These are phyloP conservation scores for Nicotiana sylvestris DNA, from an alignment of 257 asterid genomes.

Conservation along the genomic window DNA sequence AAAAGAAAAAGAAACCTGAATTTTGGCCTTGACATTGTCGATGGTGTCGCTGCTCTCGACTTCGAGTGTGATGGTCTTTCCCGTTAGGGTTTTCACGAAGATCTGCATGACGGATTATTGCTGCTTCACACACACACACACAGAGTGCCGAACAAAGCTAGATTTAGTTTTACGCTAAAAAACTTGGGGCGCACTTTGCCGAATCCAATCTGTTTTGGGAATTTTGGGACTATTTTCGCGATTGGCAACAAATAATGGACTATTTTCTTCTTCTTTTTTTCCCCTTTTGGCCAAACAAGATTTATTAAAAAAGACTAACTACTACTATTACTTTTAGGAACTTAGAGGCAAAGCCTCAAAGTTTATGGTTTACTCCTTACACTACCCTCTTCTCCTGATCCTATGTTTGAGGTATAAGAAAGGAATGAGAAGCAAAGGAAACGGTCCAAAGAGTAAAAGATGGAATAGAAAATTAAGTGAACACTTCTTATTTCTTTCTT, in stretches of 20 bases:
- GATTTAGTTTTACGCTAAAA: not conserved
- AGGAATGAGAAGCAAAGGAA: not conserved
- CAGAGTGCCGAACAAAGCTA: not conserved
- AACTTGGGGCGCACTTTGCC: not conserved
- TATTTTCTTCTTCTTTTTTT: too few relatives aligned
- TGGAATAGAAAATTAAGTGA: not conserved
- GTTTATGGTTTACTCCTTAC: too few relatives aligned
- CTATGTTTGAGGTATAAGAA: too few relatives aligned
- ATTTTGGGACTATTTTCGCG: not conserved
- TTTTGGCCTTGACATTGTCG: constrained; percentile 76
- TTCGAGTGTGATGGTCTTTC: constrained; percentile 75
- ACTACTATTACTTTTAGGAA: too few relatives aligned
- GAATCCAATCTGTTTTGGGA: not conserved
- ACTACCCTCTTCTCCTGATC: too few relatives aligned
- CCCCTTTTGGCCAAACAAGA: too few relatives aligned
- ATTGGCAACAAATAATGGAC: not conserved
- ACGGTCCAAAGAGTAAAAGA: not conserved
- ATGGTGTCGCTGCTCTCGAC: constrained; percentile 80
- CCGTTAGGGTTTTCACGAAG: constrained; percentile 81
- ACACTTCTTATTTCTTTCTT: too few relatives aligned
- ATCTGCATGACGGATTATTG: constrained; percentile 54
- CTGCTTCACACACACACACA: not conserved
- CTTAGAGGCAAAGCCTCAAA: too few relatives aligned
- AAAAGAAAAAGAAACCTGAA: constrained; percentile 49
- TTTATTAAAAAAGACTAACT: too few relatives aligned